Evolutionary conservation across 352 stramenopile genomes (phyloP).

Genomic region (Phytophthora cactorum): DNA sequence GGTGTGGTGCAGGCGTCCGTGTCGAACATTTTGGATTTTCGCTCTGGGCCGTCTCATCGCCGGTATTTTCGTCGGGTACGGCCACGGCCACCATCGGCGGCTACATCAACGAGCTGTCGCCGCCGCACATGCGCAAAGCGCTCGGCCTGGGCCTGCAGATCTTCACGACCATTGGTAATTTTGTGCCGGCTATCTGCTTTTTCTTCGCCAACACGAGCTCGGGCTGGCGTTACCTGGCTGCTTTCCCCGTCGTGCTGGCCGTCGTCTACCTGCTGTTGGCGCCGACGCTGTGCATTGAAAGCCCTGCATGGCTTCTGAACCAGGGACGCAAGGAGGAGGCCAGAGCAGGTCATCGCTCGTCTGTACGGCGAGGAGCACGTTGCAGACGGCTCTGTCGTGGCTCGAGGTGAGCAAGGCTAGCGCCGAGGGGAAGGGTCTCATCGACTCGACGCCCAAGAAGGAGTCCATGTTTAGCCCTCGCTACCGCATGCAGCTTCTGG

Average conservation of each 20-base stretch:
- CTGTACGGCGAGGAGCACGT: slow-evolving; percentile 47
- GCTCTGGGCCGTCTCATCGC: no score
- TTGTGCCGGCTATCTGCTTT: slow-evolving; percentile 39
- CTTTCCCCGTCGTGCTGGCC: slow-evolving; percentile 21
- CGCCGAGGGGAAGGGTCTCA: slow-evolving; percentile 22
- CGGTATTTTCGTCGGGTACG: no score
- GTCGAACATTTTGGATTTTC: no score
- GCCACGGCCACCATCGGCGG: no score
- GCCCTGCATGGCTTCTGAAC: slow-evolving; percentile 46
- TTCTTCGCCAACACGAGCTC: slow-evolving; percentile 35
- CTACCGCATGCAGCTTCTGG: slow-evolving; percentile 54
- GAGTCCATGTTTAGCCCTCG: slow-evolving; percentile 47
- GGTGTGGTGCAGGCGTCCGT: no score
- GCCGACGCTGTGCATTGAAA: slow-evolving; percentile 28
- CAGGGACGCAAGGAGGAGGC: slow-evolving; percentile 40
- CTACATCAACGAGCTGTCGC: no score
- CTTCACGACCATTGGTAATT: slow-evolving; percentile 33
- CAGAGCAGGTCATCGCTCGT: slow-evolving; percentile 31
- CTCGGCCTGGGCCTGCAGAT: slow-evolving; percentile 53
- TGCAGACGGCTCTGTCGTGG: slow-evolving; percentile 35
- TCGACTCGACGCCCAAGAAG: slow-evolving; percentile 16
- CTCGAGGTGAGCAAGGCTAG: slow-evolving; percentile 26
- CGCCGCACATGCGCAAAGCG: slow-evolving; percentile 48
- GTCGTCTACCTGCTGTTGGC: slow-evolving; percentile 25
- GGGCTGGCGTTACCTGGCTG: slow-evolving; percentile 32